Evolutionary conservation across 371 early-diverging fungal species (phyloP), one percentile per base, ranked within the genome.

Genomic region (Blakeslea trispora): DNA sequence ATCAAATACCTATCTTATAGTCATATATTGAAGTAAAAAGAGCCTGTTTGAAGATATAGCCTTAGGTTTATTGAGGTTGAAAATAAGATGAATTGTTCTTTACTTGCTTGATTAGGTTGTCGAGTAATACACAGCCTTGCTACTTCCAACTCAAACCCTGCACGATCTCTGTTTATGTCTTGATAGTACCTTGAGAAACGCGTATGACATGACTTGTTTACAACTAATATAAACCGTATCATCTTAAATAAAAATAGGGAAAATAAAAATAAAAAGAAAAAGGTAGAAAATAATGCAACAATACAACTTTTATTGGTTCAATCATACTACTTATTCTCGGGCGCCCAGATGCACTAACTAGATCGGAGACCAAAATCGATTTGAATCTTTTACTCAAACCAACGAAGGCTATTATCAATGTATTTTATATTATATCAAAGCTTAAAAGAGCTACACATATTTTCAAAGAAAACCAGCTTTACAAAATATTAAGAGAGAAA

Each of bases 141-240:
- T 45, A 74, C 44, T 21, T 61, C 55, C 31, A 67, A 54, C 45
- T 79, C 77, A 63, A 72, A 69, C 4, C 61, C 37, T 9, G 66
- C n/a, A 4, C 53, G 56, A 47, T 79, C 72, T 34, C 73, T 28
- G n/a, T 23, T 15, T 21, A 50, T 11, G 9, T 31, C n/a, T 23
- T 60, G 18, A 53, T 77, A 79, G 45, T 79, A 75, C 21, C 69
- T 66, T 13, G 74, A 57, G 59, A 72, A 79, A 13, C 80, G 69
- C 22, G 77, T 77, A 45, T 77, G 71, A 34, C 75, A 70, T 32
- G 67, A 71, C 21, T 63, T 70, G 59, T 79, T 79, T 13, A 74
- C 62, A 50, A 79, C 68, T 4, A 79, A 63, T 23, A 77, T 52
- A 57, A 79, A 79, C 11, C 42, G 57, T n/a, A 73, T 57, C 74